A percentile compares a stretch with the other conserved stretches of the same genome.
Evolutionary conservation across 345 rosid genomes (phyloP).

Genomic region (Dovyalis caffra): DNA sequence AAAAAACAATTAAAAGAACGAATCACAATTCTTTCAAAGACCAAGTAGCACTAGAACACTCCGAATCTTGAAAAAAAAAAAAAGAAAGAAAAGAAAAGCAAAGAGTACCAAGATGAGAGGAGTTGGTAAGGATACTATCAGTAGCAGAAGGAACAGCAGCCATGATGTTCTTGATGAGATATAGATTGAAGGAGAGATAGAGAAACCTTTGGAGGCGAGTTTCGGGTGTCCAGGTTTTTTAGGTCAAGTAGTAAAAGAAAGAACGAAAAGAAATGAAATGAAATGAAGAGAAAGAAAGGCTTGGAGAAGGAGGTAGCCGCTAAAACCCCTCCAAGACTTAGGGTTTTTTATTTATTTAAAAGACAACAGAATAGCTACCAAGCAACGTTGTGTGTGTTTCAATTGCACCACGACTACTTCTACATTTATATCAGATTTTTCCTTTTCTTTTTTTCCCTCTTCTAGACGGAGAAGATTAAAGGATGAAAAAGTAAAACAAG

Average conservation of each 20-base stretch:
- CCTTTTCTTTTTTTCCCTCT: too few species aligned
- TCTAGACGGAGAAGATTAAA: too few species aligned
- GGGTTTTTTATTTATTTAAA: conserved; percentile 29
- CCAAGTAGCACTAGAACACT: not conserved
- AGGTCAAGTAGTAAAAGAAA: not conserved
- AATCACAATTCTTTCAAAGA: not conserved
- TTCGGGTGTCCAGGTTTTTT: not conserved
- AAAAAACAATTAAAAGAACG: not conserved
- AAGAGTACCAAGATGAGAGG: conserved; percentile 46
- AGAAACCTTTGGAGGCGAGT: conserved; percentile 29
- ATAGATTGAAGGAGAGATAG: conserved; percentile 4
- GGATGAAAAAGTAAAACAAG: too few species aligned
- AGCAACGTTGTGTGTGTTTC: not conserved
- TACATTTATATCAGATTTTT: too few species aligned
- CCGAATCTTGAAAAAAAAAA: not conserved
- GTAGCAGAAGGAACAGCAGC: conserved; percentile 44
- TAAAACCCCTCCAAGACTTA: conserved; percentile 31
- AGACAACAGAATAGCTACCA: not conserved
- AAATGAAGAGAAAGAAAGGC: conserved; percentile 18
- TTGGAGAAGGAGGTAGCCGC: conserved; percentile 44
- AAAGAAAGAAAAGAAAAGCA: conserved; percentile 3
- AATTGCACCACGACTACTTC: not conserved
- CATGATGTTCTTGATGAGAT: conserved; percentile 31
- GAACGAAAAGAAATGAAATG: not conserved
- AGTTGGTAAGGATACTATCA: conserved; percentile 51